These are phyloP conservation scores for Lentinula edodes DNA, from an alignment of 768 basidiomycete genomes.

Conservation along the genomic window DNA sequence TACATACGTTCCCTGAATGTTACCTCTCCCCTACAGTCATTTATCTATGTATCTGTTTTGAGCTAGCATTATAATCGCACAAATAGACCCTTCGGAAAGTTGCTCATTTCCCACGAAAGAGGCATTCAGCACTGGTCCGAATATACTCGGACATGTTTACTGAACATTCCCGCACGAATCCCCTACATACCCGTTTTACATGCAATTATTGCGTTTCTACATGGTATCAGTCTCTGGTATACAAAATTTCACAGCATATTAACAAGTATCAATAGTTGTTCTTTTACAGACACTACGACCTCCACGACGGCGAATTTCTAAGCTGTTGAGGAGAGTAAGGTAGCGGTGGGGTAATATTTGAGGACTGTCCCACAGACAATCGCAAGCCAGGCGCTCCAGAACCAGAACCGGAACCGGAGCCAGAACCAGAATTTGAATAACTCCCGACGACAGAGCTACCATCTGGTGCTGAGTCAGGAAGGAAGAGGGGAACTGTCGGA, in stretches of 20 bases:
- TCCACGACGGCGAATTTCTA: not conserved
- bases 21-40: too few species aligned
- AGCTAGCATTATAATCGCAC: too few species aligned
- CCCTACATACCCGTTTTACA: too few species aligned
- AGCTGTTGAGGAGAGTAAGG: not conserved
- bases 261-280: not conserved
- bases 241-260: not conserved
- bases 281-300: not conserved
- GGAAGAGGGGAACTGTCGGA: slow-evolving; percentile 68
- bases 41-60: too few species aligned
- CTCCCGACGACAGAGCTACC: not conserved
- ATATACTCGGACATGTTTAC: too few species aligned
- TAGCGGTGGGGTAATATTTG: slow-evolving; percentile 10
- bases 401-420: not conserved
- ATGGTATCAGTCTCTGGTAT: not conserved
- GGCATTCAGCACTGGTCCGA: too few species aligned
- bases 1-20: too few species aligned
- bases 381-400: not conserved
- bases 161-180: too few species aligned
- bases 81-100: too few species aligned
- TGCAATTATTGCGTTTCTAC: not conserved
- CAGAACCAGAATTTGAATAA: not conserved
- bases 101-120: too few species aligned
- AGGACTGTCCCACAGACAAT: slow-evolving; percentile 14
- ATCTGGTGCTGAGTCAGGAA: slow-evolving; percentile 29